Evolutionary conservation across 441 rosid genomes (phyloP), one percentile per base, ranked within the genome.

Genomic region (Francoa sonchifolia): DNA sequence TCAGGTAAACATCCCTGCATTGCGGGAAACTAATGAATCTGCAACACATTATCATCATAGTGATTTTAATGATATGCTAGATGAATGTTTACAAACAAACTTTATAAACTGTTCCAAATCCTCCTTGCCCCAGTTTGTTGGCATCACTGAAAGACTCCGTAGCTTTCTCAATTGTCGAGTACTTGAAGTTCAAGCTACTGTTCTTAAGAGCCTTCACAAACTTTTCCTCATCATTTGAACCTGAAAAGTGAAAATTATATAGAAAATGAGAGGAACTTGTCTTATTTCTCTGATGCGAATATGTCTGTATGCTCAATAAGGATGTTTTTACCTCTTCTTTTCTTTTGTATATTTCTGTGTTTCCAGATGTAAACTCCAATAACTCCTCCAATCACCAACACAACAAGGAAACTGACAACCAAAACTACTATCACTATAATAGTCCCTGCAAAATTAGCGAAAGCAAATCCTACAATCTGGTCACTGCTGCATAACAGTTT

Each of bases 41-140:
- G 8, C 34, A 31, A 31, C 15, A 15, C 14, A 19, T 7, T 1
- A 1, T 34, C 9, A 17, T 17, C 39, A 3, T 11, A 25, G n/a
- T 19, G 16, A 20, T 18, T 44, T 18, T 17, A 5, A 19, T 18
- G 19, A 39, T 36, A 27, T 18, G 8, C 14, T 18, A 38, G 14
- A 19, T 34, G 1, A 37, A 44, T n/a, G 15, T 3, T 6, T 19
- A 13, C 3, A 12, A 35, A 45, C 26, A 9, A 48, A 84, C 98
- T 87, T 90, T 85, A 56, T 90, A 85, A 23, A 85, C 98, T 39
- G 93, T 71, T 47, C 98, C 98, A 42, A 79, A 90, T 16, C 98
- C 98, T 43, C 96, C 98, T 56, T 90, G 96, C 42, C 98, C 98
- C 13, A 90, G 87, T 70, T 82, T 85, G 69, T 90, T 82, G 12